These are phyloP conservation scores for Catharanthus roseus DNA, from an alignment of 257 asterid species.

Conservation along the genomic window DNA sequence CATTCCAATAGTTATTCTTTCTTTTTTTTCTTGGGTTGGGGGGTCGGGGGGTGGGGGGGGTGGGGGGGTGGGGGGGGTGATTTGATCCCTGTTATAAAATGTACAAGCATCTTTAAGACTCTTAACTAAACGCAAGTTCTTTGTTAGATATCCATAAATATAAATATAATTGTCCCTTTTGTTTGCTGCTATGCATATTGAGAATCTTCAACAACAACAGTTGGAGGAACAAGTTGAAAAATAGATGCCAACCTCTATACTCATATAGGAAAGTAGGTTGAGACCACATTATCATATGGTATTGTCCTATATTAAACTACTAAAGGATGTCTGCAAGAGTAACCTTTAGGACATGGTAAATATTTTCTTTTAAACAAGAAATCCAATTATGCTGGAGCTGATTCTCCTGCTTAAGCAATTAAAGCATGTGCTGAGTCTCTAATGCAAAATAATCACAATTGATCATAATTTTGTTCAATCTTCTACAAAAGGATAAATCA, in stretches of 20 bases:
- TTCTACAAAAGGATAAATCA: neutral
- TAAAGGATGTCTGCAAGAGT: neutral
- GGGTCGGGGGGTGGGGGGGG: no score
- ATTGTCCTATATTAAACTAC: no score
- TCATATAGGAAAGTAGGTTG: no score
- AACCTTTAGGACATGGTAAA: neutral
- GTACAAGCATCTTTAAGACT: no score
- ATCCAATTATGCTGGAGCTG: neutral
- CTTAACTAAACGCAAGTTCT: neutral
- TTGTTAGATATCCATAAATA: neutral
- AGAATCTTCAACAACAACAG: neutral
- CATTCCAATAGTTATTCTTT: neutral
- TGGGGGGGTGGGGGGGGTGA: no score
- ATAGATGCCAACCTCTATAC: neutral
- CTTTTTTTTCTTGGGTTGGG: no score
- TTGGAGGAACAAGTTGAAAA: neutral
- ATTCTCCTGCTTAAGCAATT: neutral
- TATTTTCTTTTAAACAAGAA: neutral
- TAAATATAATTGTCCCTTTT: neutral
- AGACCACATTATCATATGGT: no score
- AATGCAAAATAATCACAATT: neutral
- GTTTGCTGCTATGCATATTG: neutral
- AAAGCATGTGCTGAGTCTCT: neutral
- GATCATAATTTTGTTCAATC: neutral
- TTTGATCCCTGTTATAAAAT: no score